Evolutionary conservation across 1,139 yeast species (phyloP), one percentile per base, ranked within the genome.

Genomic region (Torulaspora globosa): DNA sequence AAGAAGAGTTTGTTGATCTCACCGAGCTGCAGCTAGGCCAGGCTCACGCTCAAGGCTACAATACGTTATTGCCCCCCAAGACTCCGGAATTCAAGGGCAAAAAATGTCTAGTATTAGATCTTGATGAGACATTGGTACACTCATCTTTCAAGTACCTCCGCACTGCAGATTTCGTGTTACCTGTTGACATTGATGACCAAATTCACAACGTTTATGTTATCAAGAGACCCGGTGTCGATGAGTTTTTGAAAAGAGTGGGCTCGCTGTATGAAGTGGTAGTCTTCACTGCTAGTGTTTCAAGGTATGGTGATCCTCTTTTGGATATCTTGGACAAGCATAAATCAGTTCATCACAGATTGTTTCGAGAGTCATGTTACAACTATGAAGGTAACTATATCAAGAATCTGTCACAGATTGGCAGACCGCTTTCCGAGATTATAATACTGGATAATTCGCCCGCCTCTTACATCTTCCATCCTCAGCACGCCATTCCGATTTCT

Each of bases 361-460:
- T 90, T 69, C 79, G 99, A 60, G 98, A 92, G 66, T 77, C 84
- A 38, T 84, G 92, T 59, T 80, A 75, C 62, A 81, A 79, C 58
- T 80, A 80, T 60, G 95, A 90, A 64, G 97, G 97, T 15, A 92
- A 89, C 68, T 92, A 86, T 66, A 89, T 94, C 63, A 92, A 92
- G 70, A 92, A 92, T 65, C 74, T 92, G 56, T 83, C 95, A 4
- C 97, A 88, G 66, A 79, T 92, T 57, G 99, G 99, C 5, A 76
- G 99, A 58, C 96, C 97, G 1, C 72, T 94, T 52, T 71, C 76
- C 50, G 96, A 90, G 55, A 74, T 85, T 38, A 89, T 92, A 48
- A 94, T 92, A 56, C 82, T 92, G 56, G 99, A 92, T 71, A 92
- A 92, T 68, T 89, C 97, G 1, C 98, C 99, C 2, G 96, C 97